Evolutionary conservation across 1,284 basidiomycete genomes (phyloP).

Genomic region (Vanrija humicola): DNA sequence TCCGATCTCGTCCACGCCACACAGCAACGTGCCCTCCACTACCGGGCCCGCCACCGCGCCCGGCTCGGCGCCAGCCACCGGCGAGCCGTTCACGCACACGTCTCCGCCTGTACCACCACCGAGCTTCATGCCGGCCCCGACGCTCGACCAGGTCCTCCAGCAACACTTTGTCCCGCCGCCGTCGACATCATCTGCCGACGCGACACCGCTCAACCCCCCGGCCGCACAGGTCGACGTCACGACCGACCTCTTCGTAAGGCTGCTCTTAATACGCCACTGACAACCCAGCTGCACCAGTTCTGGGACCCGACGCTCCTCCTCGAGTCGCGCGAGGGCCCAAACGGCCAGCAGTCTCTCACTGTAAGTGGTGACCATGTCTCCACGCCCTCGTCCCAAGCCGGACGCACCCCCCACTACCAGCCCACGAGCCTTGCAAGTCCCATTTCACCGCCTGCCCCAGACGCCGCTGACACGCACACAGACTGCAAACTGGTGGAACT

Average conservation of each 20-base stretch:
- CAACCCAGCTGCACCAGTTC: conserved; percentile 36
- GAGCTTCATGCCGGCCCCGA: not conserved
- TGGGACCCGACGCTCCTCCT: conserved; percentile 25
- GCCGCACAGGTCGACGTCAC: not conserved
- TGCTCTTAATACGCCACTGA: not conserved
- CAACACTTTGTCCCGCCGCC: conserved; percentile 10
- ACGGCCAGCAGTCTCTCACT: not conserved
- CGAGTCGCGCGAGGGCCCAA: conserved; percentile 7
- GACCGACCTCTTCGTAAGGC: conserved; percentile 1
- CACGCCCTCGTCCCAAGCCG: not conserved
- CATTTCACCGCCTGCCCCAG: not conserved
- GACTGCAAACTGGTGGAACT: conserved; percentile 8
- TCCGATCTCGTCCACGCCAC: not conserved
- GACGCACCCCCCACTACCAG: not conserved
- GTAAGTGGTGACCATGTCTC: not conserved
- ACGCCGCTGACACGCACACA: not conserved
- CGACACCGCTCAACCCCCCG: not conserved
- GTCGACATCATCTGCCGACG: not conserved
- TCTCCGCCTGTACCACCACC: not conserved
- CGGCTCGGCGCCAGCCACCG: not conserved
- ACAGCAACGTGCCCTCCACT: not conserved
- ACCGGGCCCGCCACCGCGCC: not conserved
- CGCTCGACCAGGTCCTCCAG: conserved; percentile 13
- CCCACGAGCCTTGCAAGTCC: not conserved
- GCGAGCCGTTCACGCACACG: not conserved